Evolutionary conservation across 768 basidiomycete genomes (phyloP), one percentile per base, ranked within the genome.

Genomic region (Paxillus ammoniavirescens): DNA sequence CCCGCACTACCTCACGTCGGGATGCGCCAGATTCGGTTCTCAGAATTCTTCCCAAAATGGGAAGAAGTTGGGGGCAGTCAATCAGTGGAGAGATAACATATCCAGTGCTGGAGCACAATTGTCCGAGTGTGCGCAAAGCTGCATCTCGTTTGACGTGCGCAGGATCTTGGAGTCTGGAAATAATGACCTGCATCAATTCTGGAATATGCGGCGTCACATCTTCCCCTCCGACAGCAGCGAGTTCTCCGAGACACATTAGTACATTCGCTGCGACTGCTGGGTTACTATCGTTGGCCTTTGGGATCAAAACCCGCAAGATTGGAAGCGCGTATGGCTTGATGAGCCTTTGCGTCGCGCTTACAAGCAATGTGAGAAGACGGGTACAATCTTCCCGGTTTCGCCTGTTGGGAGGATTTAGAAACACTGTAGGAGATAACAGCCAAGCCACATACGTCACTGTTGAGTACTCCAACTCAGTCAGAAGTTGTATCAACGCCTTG

Each of bases 381-480:
- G 97, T 93, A 61, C 92, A 93, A 61, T 99, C 94, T 68, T 99
- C 96, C 35, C 90, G 83, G 60, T 82, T 89, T 26, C 90, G 88
- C 65, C 91, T 93, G 56, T 23, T 31, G 17, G 44, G n/a, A 40
- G 13, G 31, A 52, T 37, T 48, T 26, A 14, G 12, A 26, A 38
- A n/a, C 4, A 47, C 18, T 30, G 26, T 18, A 49, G 21, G 1
- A 17, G 14, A 44, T 1, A 8, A 17, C 47, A 15, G 13, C 13
- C 4, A 62, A 64, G 26, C 52, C 26, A 84, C 93, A 75, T 72
- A 88, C 86, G 76, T 77, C 47, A 93, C 86, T 2, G 91, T 94
- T 4, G 94, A 93, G 65, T 98, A 98, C 73, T 98, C 95, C 36
- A 99, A 75, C 72, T 98, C 97, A 0, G 97, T 98, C 53, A 99